Conservation (phyloP, 108 stramenopile genomes). For the Craspedostauros australis region DNA sequence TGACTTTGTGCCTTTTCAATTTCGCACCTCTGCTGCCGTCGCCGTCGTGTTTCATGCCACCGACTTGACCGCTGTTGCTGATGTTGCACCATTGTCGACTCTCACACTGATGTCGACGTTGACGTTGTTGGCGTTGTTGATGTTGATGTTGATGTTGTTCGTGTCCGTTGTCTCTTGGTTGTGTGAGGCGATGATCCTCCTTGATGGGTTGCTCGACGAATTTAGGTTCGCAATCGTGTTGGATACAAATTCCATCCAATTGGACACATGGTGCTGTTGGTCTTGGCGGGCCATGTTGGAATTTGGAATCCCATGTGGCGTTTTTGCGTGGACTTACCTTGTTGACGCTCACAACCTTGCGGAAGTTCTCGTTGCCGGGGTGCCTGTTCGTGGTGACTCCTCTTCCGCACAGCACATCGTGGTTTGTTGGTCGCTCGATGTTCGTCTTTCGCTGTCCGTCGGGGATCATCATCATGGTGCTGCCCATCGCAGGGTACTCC, state of each 20-base stretch:
- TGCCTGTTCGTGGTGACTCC: constrained; percentile 66
- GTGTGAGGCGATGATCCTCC: too few species aligned
- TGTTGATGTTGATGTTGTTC: too few species aligned
- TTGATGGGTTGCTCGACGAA: neutral
- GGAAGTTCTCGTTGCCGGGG: constrained; percentile 65
- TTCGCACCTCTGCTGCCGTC: too few species aligned
- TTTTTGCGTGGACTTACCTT: constrained; percentile 29
- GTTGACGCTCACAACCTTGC: constrained; percentile 41
- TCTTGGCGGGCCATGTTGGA: neutral
- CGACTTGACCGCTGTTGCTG: too few species aligned
- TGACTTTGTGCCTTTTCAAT: too few species aligned
- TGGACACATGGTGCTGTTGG: neutral
- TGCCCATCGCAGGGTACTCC: too few species aligned
- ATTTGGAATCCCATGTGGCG: neutral
- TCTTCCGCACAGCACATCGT: constrained; percentile 73
- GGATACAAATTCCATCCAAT: neutral
- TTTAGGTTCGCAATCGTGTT: neutral
- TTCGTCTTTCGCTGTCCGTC: constrained; percentile 30
- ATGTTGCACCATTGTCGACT: too few species aligned
- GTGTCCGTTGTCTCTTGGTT: too few species aligned
- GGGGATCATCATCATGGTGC: too few species aligned
- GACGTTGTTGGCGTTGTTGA: too few species aligned
- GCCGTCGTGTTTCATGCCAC: too few species aligned
- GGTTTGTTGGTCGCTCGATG: constrained; percentile 21
- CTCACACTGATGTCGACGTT: too few species aligned